phyloP scores from a whole-genome alignment of 1,284 basidiomycete genomes.

The Hemileia vastatrix region DNA sequence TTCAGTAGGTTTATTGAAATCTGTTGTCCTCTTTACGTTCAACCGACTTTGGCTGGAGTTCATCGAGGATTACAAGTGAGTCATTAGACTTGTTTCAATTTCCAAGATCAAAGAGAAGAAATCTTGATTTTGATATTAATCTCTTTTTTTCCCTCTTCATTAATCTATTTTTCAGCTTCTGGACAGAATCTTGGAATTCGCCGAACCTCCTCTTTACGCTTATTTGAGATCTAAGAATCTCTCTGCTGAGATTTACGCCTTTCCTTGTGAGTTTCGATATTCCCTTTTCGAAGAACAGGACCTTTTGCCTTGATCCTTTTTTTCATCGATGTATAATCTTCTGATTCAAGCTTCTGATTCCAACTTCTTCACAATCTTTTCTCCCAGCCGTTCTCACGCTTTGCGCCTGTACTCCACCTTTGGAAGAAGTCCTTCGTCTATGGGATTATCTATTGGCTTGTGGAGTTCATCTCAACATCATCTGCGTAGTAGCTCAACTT shows the following conservation, averaged over 20 bases:
- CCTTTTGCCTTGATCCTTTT: neutral
- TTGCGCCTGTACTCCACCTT: constrained; percentile 88
- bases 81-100: constrained; percentile 11
- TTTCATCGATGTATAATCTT: neutral
- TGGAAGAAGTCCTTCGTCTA: constrained; percentile 84
- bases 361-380: constrained; percentile 4
- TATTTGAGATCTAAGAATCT: constrained; percentile 80
- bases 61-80: constrained; percentile 80
- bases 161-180: constrained; percentile 55
- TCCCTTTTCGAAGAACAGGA: neutral
- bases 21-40: constrained; percentile 84
- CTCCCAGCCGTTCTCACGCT: constrained; percentile 73
- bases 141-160: constrained; percentile 2
- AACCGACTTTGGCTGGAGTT: constrained; percentile 86
- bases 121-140: neutral
- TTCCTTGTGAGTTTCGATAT: constrained; percentile 62
- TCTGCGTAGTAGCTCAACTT: constrained; percentile 91
- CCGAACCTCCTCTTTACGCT: constrained; percentile 72
- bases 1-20: constrained; percentile 90
- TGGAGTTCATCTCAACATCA: constrained; percentile 86
- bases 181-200: constrained; percentile 77
- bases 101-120: neutral
- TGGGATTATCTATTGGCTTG: constrained; percentile 97
- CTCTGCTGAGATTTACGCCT: constrained; percentile 95
- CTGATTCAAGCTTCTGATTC: neutral